phyloP scores from a whole-genome alignment of 306 rosid genomes.

The Castanospermum australe region DNA sequence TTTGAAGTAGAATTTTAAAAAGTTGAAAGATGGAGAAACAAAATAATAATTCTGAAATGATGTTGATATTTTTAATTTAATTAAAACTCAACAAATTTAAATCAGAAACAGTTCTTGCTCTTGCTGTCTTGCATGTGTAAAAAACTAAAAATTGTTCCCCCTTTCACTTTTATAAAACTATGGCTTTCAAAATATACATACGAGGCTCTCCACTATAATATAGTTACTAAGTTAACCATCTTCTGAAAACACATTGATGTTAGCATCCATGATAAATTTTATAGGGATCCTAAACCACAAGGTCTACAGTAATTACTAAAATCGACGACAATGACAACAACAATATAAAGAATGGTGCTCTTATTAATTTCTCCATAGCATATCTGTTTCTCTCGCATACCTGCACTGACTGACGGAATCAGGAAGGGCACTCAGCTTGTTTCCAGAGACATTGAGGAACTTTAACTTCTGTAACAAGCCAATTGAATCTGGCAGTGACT shows the following conservation, averaged over 20 bases:
- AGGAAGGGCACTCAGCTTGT: conserved; percentile 78
- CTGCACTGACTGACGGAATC: conserved; percentile 85
- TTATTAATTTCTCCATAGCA: background rate
- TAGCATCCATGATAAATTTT: background rate
- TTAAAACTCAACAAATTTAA: background rate
- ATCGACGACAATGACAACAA: background rate
- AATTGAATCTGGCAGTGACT: conserved; percentile 74
- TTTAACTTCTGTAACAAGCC: conserved; percentile 81
- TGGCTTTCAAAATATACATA: background rate
- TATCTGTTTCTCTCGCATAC: conserved; percentile 32
- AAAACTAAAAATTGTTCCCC: background rate
- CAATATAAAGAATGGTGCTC: background rate
- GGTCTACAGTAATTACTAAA: background rate
- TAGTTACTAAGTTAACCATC: background rate
- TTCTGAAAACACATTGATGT: background rate
- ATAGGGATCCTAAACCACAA: background rate
- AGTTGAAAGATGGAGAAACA: background rate
- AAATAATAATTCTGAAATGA: background rate
- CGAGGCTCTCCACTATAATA: background rate
- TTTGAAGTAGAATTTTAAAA: background rate
- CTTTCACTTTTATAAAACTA: background rate
- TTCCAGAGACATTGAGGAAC: conserved; percentile 66
- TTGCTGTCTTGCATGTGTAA: background rate
- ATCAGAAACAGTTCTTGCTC: background rate
- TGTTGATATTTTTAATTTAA: background rate